Conservation (phyloP, 352 stramenopile species). For the Phytophthora cactorum region DNA sequence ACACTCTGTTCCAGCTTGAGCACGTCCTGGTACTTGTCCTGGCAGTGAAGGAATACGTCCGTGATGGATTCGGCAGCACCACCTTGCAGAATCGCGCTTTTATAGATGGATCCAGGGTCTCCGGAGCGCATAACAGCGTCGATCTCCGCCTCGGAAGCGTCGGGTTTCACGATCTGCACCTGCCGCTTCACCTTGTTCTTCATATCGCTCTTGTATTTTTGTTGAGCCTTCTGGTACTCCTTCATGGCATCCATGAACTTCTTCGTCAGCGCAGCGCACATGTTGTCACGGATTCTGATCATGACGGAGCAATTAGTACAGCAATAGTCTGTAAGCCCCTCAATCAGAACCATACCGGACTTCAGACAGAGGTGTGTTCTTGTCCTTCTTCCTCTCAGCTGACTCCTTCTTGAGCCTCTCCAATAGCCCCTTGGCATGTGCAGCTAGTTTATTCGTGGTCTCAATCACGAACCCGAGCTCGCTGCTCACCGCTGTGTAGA, state of each 20-base stretch:
- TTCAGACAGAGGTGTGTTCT: constrained; percentile 75
- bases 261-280: constrained; percentile 96
- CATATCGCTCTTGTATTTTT: constrained; percentile 98
- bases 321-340: background rate
- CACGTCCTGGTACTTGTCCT: constrained; percentile 99
- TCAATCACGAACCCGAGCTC: constrained; percentile 93
- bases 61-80: constrained; percentile 80
- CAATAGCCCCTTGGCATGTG: constrained; percentile 88
- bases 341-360: constrained; percentile 41
- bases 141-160: constrained; percentile 97
- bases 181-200: constrained; percentile 98
- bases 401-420: constrained; percentile 96
- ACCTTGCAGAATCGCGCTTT: constrained; percentile 81
- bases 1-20: constrained; percentile 96
- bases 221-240: constrained; percentile 97
- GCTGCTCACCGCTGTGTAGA: constrained; percentile 77
- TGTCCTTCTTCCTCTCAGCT: constrained; percentile 92
- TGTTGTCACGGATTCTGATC: constrained; percentile 95
- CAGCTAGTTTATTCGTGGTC: constrained; percentile 92
- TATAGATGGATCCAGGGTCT: constrained; percentile 87
- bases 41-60: constrained; percentile 95
- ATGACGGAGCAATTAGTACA: constrained; percentile 8
- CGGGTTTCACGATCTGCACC: constrained; percentile 98
- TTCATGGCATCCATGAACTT: constrained; percentile 99
- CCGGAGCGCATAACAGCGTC: constrained; percentile 94